Conservation (phyloP, 176 grass and related monocot species). For the Ananas comosus region DNA sequence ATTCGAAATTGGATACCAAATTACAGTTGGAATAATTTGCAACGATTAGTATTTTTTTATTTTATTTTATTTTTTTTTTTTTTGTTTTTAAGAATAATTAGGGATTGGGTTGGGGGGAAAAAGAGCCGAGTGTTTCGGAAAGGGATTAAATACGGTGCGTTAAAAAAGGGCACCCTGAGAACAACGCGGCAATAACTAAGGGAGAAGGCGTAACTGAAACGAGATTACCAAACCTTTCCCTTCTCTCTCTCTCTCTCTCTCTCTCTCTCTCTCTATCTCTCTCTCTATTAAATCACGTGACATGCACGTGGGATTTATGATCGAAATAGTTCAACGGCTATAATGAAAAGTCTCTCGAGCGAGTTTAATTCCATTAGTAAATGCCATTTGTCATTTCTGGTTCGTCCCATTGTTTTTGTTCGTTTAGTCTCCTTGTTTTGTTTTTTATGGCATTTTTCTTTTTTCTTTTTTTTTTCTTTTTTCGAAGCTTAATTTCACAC, state of each 20-base stretch:
- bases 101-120: neutral
- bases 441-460: too few species aligned
- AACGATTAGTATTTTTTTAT: neutral
- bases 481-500: too few species aligned
- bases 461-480: too few species aligned
- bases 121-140: constrained; percentile 6
- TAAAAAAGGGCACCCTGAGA: constrained; percentile 1
- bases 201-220: neutral
- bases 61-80: neutral
- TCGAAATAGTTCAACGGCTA: too few species aligned
- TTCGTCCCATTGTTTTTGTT: too few species aligned
- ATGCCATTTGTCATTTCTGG: too few species aligned
- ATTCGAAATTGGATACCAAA: neutral
- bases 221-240: neutral
- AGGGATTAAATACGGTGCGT: neutral
- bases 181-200: constrained; percentile 14
- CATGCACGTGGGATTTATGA: neutral
- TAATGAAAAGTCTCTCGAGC: too few species aligned
- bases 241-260: neutral
- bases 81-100: neutral
- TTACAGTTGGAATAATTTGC: neutral
- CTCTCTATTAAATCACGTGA: neutral
- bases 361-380: too few species aligned
- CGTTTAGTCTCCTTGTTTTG: too few species aligned
- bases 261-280: neutral